Evolutionary conservation across 164 flowering plant species (phyloP).

Genomic region (Magnolia sinica): DNA sequence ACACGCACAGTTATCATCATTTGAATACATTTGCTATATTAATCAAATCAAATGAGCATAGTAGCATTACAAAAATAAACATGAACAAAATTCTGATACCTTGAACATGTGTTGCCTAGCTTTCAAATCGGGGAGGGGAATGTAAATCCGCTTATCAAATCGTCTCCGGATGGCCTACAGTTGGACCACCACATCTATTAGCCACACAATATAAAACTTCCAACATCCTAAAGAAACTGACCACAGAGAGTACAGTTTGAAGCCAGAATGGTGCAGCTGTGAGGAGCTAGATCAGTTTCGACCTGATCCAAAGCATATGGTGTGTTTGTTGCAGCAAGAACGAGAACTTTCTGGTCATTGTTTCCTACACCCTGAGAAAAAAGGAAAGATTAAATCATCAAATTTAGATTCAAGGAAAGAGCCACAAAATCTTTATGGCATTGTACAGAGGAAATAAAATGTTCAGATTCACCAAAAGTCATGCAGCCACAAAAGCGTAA

Average conservation of each 20-base stretch:
- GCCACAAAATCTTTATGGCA: background rate
- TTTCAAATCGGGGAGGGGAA: conserved; percentile 94
- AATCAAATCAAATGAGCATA: background rate
- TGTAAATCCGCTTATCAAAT: conserved; percentile 96
- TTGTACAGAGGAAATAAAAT: background rate
- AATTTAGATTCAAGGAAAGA: background rate
- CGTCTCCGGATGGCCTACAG: conserved; percentile 84
- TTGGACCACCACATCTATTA: conserved; percentile 1
- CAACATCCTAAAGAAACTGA: conserved; percentile 6
- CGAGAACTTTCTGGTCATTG: conserved; percentile 95
- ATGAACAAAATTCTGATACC: conserved; percentile 29
- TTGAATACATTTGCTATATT: background rate
- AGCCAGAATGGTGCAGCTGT: background rate
- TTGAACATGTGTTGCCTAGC: conserved; percentile 98
- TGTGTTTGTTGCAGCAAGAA: conserved; percentile 99
- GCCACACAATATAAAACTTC: background rate
- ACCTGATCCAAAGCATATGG: conserved; percentile 99
- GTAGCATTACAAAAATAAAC: background rate
- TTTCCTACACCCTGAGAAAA: conserved; percentile 82
- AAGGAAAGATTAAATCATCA: background rate
- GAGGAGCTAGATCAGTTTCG: background rate
- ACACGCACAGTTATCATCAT: background rate
- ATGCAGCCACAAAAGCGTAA: background rate
- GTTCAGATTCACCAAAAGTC: background rate
- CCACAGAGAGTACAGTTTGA: background rate